These are phyloP conservation scores for Salmacisia buchloeana DNA, from an alignment of 1,284 basidiomycete species.

Conservation along the genomic window DNA sequence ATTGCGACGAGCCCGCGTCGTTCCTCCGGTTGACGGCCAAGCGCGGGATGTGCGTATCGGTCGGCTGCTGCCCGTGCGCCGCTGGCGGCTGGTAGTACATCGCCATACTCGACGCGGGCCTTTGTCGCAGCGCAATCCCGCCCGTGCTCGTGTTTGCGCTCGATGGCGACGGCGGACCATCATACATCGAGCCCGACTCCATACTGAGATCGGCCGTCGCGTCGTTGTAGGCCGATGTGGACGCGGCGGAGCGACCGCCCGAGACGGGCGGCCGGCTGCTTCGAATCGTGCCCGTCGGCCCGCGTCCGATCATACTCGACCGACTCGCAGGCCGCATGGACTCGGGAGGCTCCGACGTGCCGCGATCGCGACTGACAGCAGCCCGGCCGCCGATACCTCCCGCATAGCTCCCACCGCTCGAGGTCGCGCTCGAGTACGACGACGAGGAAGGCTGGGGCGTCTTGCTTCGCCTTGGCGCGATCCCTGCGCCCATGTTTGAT, in stretches of 20 bases:
- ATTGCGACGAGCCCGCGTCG: background rate
- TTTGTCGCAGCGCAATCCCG: background rate
- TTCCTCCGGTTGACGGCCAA: slow-evolving; percentile 11
- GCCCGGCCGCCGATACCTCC: background rate
- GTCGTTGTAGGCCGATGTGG: background rate
- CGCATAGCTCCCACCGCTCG: background rate
- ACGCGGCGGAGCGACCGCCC: slow-evolving; percentile 1
- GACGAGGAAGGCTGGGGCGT: background rate
- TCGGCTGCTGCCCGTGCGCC: slow-evolving; percentile 10
- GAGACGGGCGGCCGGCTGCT: background rate
- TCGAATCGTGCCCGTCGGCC: slow-evolving; percentile 15
- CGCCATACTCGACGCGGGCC: slow-evolving; percentile 26
- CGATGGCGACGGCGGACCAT: background rate
- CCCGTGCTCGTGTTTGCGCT: background rate
- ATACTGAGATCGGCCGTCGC: slow-evolving; percentile 3
- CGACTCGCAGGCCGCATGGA: background rate
- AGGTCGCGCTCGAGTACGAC: background rate
- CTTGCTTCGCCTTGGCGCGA: slow-evolving; percentile 1
- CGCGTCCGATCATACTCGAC: background rate
- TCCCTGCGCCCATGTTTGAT: background rate
- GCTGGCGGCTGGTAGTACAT: slow-evolving; percentile 35
- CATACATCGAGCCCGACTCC: background rate
- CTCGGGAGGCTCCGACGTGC: slow-evolving; percentile 2
- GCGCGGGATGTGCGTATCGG: slow-evolving; percentile 30
- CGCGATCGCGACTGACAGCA: background rate